Base-by-base conservation (phyloP, 2,329 filamentous ascomycete genomes). In the Phaeosphaeriaceae sp. region DNA sequence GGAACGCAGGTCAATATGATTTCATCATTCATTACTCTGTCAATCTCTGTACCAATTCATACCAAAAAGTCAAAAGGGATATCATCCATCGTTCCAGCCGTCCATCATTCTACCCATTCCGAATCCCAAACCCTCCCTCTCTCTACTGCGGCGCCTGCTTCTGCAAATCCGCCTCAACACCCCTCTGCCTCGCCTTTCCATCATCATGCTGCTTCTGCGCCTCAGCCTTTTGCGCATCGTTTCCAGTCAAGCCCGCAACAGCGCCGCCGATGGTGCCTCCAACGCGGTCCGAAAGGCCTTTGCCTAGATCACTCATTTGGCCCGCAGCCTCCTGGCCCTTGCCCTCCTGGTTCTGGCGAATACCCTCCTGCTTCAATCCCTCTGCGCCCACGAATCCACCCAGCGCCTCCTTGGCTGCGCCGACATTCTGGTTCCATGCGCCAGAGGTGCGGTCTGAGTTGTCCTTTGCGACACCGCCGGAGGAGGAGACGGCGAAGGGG, bases 341-440 rank as follows among this genome's bases (percentile, higher is more conserved):
- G 20, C 93, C 94, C 62, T 90, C 84, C 33, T 86, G 82, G 73
- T 96, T 96, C 82, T 97, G 93, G 69, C 89, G 79, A 31, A 87
- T 86, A 5, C 94, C 94, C 22, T 88, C 75, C 48, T 87, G 83
- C 82, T 93, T 94, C 53, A 97, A 79, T 33, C 82, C 84, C 79
- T 95, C 89, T 63, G 86, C 88, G 59, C 93, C 94, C 24, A 94
- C 66, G 5, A 94, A 69, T 19, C 89, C 88, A 57, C 94, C 94
- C 1, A 95, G 63, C 4, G 88, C 82, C 76, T 97, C 92, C 83
- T 97, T 97, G 45, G 89, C 89, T 1, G 90, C 86, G 52, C 93
- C 94, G n/a, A 93, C 73, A 5, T 92, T 96, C 81, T 97, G 93
- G 82, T 97, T 92, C 88, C 90, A 96, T 19, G 85, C 84, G 45